Base-by-base conservation (phyloP, 768 basidiomycete genomes). In the Lentinula lateritia region DNA sequence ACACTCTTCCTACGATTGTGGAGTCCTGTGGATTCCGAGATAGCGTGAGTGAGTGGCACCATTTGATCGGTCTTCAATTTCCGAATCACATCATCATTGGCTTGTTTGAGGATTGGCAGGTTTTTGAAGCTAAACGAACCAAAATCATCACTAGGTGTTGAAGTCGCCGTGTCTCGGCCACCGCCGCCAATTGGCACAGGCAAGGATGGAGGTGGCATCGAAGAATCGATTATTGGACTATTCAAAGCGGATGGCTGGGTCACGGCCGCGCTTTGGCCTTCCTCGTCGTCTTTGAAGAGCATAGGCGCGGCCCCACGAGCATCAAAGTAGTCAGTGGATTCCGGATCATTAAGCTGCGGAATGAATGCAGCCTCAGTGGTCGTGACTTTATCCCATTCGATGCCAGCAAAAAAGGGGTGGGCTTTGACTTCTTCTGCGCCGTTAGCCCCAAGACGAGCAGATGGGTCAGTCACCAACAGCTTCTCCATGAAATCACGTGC, bases 291-390 rank as follows among this genome's bases (percentile, higher is more conserved):
- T 52, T 93, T 89, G 82, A 98, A 97, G 39, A 92, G 76, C 69
- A 94, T 92, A 35, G 89, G 85, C 48, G 92, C 85, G 15, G 96
- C 96, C 3, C 97, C 97, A 48, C 97, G 88, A 63, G 95, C 85
- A 75, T 99, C 97, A 68, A 99, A 99, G 76, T 99, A 99, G 72
- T 99, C 97, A n/a, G 97, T 99, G 20, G 94, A 96, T 75, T 98
- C 95, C 4, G 95, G 95, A 73, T 98, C 95, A 13, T 90, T 85
- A 38, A 97, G 86, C 69, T 95, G 90, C 52, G 97, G 97, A 56
- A 98, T 93, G 76, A 99, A 99, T 36, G 89, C 92, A 9, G 95
- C 94, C 74, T 96, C 91, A 5, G 87, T 85, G 7, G 85, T 85
- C 7, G 92, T 92, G 58, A 99, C 87, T 62, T 90, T 89, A 61